phyloP scores from a whole-genome alignment of 306 rosid species.

The Sophora flavescens region DNA sequence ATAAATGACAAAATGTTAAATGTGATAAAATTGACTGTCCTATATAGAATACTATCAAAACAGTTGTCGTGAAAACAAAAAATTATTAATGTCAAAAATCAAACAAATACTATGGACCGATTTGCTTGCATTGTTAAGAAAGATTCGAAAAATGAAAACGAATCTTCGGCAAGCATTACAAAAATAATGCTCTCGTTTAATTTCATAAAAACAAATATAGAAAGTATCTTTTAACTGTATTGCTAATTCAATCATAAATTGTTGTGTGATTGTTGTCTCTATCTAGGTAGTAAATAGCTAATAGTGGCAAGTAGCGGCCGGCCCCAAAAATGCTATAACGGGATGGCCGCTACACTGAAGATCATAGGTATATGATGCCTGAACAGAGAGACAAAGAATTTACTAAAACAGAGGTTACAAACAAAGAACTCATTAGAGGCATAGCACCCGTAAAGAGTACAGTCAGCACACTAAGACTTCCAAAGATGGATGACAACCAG shows the following conservation, averaged over 20 bases:
- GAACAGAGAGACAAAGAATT: not conserved
- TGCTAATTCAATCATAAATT: slow-evolving; percentile 4
- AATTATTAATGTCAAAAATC: slow-evolving; percentile 30
- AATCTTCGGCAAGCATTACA: slow-evolving; percentile 20
- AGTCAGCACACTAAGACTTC: not conserved
- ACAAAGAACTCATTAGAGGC: not conserved
- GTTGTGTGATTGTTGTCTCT: not conserved
- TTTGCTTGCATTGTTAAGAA: slow-evolving; percentile 27
- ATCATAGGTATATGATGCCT: not conserved
- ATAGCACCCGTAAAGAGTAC: not conserved
- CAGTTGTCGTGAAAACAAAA: slow-evolving; percentile 19
- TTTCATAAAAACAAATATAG: slow-evolving; percentile 22
- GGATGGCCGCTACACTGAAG: not conserved
- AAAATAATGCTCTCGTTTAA: not conserved
- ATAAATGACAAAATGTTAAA: slow-evolving; percentile 35
- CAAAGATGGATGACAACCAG: not conserved
- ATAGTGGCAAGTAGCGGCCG: not conserved
- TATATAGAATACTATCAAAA: slow-evolving; percentile 33
- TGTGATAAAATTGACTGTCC: slow-evolving; percentile 25
- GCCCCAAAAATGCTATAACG: not conserved
- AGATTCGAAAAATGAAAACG: slow-evolving; percentile 9
- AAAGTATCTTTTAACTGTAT: slow-evolving; percentile 14
- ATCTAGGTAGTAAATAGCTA: not conserved
- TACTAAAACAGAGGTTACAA: too few relatives aligned
- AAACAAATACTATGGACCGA: slow-evolving; percentile 13